Evolutionary conservation across 2,329 filamentous ascomycete species (phyloP).

Genomic region (Xylariaceae sp.): DNA sequence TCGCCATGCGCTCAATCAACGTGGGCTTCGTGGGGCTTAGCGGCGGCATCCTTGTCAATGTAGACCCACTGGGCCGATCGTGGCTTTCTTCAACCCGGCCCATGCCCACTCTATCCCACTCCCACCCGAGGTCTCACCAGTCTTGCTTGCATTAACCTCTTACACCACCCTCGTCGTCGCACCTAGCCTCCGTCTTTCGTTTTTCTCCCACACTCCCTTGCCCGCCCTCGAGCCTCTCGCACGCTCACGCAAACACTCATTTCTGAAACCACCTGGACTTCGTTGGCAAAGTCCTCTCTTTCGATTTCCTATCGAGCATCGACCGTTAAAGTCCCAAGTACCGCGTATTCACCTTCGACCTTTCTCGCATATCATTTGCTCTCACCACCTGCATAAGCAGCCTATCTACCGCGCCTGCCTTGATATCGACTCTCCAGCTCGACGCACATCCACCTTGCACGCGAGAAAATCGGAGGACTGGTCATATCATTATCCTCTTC

Average conservation of each 20-base stretch:
- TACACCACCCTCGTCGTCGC: background rate
- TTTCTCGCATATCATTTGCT: conserved; percentile 14
- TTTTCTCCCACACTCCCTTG: conserved; percentile 2
- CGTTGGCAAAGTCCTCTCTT: conserved; percentile 25
- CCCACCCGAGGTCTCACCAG: background rate
- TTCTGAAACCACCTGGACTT: conserved; percentile 20
- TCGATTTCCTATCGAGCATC: conserved; percentile 18
- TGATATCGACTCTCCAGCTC: background rate
- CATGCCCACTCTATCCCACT: conserved; percentile 7
- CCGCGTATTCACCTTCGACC: conserved; percentile 21
- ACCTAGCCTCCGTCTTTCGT: conserved; percentile 7
- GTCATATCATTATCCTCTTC: too few relatives aligned
- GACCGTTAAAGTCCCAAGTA: conserved; percentile 17
- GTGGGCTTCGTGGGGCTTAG: conserved; percentile 9
- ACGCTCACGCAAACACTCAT: conserved; percentile 10
- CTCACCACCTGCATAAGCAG: conserved; percentile 4
- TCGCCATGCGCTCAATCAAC: conserved; percentile 9
- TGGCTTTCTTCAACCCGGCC: conserved; percentile 15
- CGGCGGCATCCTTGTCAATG: conserved; percentile 8
- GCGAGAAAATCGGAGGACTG: too few relatives aligned
- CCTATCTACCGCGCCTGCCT: too few relatives aligned
- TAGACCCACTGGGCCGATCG: conserved; percentile 10
- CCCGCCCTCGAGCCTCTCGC: background rate
- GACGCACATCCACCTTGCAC: conserved; percentile 12
- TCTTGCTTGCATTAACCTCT: conserved; percentile 9